Conservation (phyloP, 345 rosid species). For the Eucalyptus melliodora region DNA sequence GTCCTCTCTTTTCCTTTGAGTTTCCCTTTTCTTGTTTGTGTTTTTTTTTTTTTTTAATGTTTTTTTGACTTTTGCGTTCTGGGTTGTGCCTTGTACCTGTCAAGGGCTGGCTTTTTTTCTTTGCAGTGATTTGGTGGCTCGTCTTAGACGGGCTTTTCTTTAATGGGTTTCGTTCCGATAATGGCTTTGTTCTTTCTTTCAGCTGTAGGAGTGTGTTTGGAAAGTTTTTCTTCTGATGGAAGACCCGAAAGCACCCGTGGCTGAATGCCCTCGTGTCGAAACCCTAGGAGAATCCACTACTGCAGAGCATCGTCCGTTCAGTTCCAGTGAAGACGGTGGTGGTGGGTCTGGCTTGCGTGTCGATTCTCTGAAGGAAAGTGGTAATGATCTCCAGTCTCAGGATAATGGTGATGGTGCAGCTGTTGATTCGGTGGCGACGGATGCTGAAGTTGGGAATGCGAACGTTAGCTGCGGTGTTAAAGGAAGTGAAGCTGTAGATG, state of each 20-base stretch:
- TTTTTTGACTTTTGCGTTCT: background rate
- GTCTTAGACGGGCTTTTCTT: background rate
- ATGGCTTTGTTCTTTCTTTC: background rate
- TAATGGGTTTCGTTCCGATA: background rate
- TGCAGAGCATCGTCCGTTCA: background rate
- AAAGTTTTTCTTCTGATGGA: background rate
- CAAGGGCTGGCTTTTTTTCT: background rate
- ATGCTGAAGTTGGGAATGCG: background rate
- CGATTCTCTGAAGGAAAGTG: conserved; percentile 4
- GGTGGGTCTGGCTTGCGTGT: conserved; percentile 1
- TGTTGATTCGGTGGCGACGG: background rate
- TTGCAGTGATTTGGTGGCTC: background rate
- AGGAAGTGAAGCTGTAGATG: background rate
- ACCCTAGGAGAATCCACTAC: conserved; percentile 18
- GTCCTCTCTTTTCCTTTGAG: background rate
- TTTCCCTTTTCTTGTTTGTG: background rate
- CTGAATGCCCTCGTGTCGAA: conserved; percentile 20
- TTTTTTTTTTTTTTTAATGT: background rate
- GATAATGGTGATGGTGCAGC: background rate
- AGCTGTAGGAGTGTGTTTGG: background rate
- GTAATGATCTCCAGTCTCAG: background rate
- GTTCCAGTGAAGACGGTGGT: background rate
- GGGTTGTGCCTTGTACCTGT: background rate
- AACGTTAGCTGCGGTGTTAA: background rate
- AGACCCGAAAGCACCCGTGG: background rate